Base-by-base conservation (phyloP, 345 rosid species). In the Gossypium raimondii region DNA sequence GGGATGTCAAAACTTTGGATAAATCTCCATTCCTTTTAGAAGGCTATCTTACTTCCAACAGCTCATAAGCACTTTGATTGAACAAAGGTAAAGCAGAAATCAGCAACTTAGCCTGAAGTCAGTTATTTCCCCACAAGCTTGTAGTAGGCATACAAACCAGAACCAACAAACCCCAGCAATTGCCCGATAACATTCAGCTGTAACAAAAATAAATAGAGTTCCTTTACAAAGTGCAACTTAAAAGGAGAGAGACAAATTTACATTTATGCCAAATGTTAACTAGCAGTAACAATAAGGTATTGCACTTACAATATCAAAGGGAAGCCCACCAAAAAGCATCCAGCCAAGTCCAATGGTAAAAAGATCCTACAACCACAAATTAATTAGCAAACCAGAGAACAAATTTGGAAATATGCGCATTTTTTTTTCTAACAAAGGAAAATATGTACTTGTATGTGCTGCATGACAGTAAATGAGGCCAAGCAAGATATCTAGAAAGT, bases 131-230 rank as follows among this genome's bases (percentile, higher is more conserved):
- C 97, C 2, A 82, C 65, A 64, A 95, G 86, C 88, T 92, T 95
- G 77, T 78, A 88, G 84, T 88, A 93, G 70, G 99, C 99, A 73
- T 95, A 95, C 81, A 90, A 78, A 69, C 91, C 98, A 45, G 99
- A 95, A 75, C 99, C 98, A 13, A 87, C 59, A 81, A 95, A 93
- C 70, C 99, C 99, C 71, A 95, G 85, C 53, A 85, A 72, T 81
- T 95, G 99, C 34, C 99, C 99, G 14, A 83, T 78, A 50, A 95
- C 85, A 84, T 95, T 95, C 83, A 95, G 85, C 99, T 93, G 93
- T 75, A 82, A 69, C 58, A 47, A 67, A 72, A 70, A 80, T 13
- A 75, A 61, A 73, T 4, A 16, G 44, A 27, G 25, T 69, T 44
- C 25, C 45, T 60, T 63, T 12, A 80, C 41, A 13, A 8, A 67